Conservation (phyloP, 106 monocot genomes). For the Xerophyta viscosa region DNA sequence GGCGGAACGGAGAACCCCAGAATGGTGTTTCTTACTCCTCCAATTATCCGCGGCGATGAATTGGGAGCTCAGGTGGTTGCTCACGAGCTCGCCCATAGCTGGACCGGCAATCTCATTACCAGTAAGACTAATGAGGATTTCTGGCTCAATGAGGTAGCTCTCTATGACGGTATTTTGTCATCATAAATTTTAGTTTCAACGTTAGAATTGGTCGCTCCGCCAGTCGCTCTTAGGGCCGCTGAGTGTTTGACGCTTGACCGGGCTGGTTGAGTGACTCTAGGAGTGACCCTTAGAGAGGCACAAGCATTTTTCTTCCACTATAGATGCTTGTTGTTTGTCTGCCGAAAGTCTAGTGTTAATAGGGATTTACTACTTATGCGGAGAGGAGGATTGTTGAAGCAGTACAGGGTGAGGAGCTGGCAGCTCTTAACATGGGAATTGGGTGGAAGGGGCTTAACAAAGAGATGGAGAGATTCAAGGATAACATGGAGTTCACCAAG, state of each 20-base stretch:
- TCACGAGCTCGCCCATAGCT: conserved; percentile 97
- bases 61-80: conserved; percentile 93
- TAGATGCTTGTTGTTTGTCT: not conserved
- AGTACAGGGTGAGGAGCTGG: conserved; percentile 83
- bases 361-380: conserved; percentile 95
- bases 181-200: too few relatives aligned
- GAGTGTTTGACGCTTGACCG: too few relatives aligned
- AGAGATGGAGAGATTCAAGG: conserved; percentile 87
- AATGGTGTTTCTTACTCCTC: conserved; percentile 91
- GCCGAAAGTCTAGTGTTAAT: too few relatives aligned
- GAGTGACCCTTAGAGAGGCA: too few relatives aligned
- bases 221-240: too few relatives aligned
- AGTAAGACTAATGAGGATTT: conserved; percentile 95
- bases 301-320: too few relatives aligned
- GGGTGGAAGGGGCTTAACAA: conserved; percentile 86
- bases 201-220: too few relatives aligned
- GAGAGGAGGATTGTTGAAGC: conserved; percentile 95
- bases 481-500: conserved; percentile 93
- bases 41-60: conserved; percentile 79
- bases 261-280: too few relatives aligned
- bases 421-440: conserved; percentile 83
- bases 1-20: conserved; percentile 97
- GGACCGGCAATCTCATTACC: conserved; percentile 96
- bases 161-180: too few relatives aligned
- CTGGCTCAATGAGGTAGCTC: conserved; percentile 86